A percentile compares a stretch with the other conserved stretches of the same genome.
These are phyloP conservation scores for Lactifluus volemus DNA, from an alignment of 768 basidiomycete species.

Conservation along the genomic window DNA sequence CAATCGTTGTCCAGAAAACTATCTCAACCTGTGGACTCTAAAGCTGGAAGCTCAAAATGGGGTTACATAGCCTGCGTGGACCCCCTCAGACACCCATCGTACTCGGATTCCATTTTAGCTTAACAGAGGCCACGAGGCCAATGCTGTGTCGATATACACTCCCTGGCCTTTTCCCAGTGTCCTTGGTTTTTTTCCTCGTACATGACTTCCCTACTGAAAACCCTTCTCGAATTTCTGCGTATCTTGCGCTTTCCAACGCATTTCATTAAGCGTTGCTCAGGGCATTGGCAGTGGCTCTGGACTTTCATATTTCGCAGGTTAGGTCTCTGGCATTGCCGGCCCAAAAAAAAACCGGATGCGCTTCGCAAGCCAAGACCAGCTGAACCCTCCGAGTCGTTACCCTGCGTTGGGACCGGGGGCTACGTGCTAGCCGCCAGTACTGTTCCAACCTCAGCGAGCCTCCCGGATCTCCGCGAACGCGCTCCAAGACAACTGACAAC, in stretches of 20 bases:
- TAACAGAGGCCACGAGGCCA: too few species aligned
- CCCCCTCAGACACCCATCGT: too few species aligned
- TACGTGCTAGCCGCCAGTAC: neutral
- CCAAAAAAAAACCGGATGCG: neutral
- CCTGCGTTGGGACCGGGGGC: neutral
- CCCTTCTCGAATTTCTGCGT: neutral
- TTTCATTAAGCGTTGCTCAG: neutral
- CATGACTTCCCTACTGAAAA: neutral
- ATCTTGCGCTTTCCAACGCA: neutral
- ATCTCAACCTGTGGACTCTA: too few species aligned
- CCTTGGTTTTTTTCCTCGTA: too few species aligned
- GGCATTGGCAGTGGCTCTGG: neutral
- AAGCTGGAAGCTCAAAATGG: too few species aligned
- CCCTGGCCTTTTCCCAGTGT: too few species aligned
- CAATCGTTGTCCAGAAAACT: too few species aligned
- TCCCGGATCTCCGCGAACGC: neutral
- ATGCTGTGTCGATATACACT: too few species aligned
- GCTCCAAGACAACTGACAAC: neutral
- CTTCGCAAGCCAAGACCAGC: neutral
- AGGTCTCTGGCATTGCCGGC: neutral
- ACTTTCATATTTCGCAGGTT: neutral
- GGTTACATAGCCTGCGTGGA: too few species aligned
- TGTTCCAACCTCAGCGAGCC: conserved; percentile 1
- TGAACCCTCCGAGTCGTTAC: neutral
- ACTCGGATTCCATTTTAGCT: too few species aligned